Evolutionary conservation across 176 grass and related monocot species (phyloP), one percentile per base, ranked within the genome.

Genomic region (Triticum monococcum): DNA sequence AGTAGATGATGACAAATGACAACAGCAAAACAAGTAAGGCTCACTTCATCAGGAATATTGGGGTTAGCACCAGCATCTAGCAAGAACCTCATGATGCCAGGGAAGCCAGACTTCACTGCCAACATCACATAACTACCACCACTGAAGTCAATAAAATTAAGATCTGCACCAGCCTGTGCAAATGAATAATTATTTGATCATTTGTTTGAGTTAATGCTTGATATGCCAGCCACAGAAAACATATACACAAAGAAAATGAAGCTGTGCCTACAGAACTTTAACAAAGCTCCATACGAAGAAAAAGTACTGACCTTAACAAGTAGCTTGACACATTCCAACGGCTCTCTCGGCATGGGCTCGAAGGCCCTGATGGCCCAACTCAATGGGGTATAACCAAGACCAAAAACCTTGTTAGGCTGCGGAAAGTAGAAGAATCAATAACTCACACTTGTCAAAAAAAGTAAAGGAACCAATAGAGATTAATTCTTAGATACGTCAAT

Each of bases 51-150:
- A 48, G 79, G 62, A 67, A 81, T 68, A 45, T 68, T 81, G 17
- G 63, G 63, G 64, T 50, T 50, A 81, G 79, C 79, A 67, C 63
- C 40, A 81, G 79, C 79, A 81, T 81, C 40, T 18, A 81, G 62
- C 22, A 68, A 81, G 40, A 41, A 81, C 24, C 68, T 81, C 79
- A 50, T 48, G 40, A 68, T 65, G 40, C 2, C 17, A 33, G 79
- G 24, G 7, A 46, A n/a, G 10, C 17, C 26, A 48, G n/a, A 37
- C 7, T 33, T 32, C 46, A 20, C 79, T 81, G 79, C 7, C 26
- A 68, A 64, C 26, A 81, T 81, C 40, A 68, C 3, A 18, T 41
- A 67, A n/a, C 25, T 68, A 5, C 7, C 41, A 81, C 63, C 79
- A 81, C 30, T 8, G 41, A 18, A 14, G 18, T 81, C 40, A 50